Evolutionary conservation across 2,329 filamentous ascomycete genomes (phyloP), one percentile per base, ranked within the genome.

Genomic region (Phaeosphaeria sp.): DNA sequence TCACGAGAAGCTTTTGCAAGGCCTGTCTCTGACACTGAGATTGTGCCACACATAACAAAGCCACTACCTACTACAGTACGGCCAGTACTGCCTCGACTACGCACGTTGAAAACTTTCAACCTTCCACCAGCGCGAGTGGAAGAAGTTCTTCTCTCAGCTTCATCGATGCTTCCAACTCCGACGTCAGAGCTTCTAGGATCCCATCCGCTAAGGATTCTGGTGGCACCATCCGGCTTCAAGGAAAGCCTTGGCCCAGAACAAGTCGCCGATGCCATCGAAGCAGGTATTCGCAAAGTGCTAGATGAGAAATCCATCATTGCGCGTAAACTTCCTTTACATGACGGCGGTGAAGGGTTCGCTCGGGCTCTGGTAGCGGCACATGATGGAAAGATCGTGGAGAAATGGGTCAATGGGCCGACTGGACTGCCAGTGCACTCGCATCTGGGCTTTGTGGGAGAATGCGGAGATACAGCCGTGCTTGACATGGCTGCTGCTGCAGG

Each of bases 401-500:
- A 78, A 33, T 64, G 65, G 6, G 79, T 85, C 21, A 79, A 70
- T 5, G 83, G 83, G 0, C 83, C 83, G 0, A 73, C 82, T 3
- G 77, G 80, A 1, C 44, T 71, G 1, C 73, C 71, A 0, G 69
- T 84, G 22, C 43, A 72, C 3, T 83, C 83, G 5, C 79, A 79
- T 64, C 82, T 82, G 56, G 83, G 83, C 7, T 75, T 84, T 36
- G 68, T 84, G 10, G 60, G 72, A 21, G 52, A 72, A 59, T 54
- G 68, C 50, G 49, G 64, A 23, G 70, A 70, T 48, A 83, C 81
- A 6, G 83, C 81, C 3, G 79, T 84, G 6, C 70, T 85, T 13
- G 83, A 85, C 56, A 84, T 85, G 80, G 83, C 83, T 5, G 81
- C 82, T 5, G 83, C 82, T 0, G 83, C 83, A 21, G 83, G 83